Percentiles rank a stretch among this genome's conserved stretches.
phyloP scores from a whole-genome alignment of 768 basidiomycete genomes.

The Gelatoporia subvermispora region DNA sequence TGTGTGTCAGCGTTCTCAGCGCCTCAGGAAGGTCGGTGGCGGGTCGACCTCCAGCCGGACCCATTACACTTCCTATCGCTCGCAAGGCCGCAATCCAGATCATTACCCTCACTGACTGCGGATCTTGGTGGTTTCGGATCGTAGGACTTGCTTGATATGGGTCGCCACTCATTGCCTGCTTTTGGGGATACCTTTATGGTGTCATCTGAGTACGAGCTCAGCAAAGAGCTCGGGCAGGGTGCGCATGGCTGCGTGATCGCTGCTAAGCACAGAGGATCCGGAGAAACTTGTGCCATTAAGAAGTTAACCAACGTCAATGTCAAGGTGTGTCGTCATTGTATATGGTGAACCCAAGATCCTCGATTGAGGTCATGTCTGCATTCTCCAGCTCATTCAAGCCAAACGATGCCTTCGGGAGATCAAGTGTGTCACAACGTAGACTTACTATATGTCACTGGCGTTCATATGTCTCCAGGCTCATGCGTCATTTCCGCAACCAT shows the following conservation, averaged over 20 bases:
- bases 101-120: too few relatives aligned
- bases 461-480: constrained; percentile 46
- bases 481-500: constrained; percentile 98
- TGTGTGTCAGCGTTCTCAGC: too few relatives aligned
- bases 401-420: constrained; percentile 96
- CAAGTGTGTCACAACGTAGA: constrained; percentile 49
- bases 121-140: too few relatives aligned
- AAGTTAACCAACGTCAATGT: constrained; percentile 94
- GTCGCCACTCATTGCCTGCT: constrained; percentile 74
- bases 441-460: too few relatives aligned
- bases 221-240: constrained; percentile 96
- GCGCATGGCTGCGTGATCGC: constrained; percentile 91
- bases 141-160: too few relatives aligned
- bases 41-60: too few relatives aligned
- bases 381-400: constrained; percentile 92
- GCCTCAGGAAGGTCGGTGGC: too few relatives aligned
- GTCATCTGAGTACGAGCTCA: constrained; percentile 85
- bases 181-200: constrained; percentile 85
- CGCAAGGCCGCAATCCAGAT: too few relatives aligned
- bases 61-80: too few relatives aligned
- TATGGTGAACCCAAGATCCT: background rate
- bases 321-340: constrained; percentile 54
- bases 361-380: too few relatives aligned
- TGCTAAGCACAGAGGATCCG: constrained; percentile 76
- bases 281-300: constrained; percentile 92